phyloP scores from a whole-genome alignment of 441 rosid species.

The Gossypium laxum region DNA sequence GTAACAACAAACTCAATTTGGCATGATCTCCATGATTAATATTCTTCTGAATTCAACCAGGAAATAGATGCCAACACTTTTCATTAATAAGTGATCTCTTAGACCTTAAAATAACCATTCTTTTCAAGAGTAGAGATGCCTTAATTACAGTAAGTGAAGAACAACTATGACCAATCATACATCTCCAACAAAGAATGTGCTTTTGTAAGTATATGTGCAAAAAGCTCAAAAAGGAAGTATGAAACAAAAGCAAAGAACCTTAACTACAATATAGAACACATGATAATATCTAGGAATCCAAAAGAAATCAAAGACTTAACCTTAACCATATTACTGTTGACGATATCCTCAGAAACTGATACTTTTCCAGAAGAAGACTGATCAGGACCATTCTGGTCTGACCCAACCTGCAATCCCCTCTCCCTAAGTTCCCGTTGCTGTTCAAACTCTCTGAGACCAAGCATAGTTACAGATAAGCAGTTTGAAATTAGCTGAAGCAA shows the following conservation, averaged over 20 bases:
- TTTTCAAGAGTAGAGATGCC: too few species aligned
- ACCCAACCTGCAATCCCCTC: constrained; percentile 56
- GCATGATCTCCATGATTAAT: background rate
- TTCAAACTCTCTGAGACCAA: constrained; percentile 78
- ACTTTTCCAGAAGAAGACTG: constrained; percentile 50
- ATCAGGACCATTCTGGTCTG: constrained; percentile 54
- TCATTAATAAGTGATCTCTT: background rate
- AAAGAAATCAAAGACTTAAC: constrained; percentile 28
- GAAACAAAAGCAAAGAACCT: background rate
- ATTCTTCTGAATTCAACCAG: background rate
- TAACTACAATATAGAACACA: background rate
- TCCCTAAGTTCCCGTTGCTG: constrained; percentile 95
- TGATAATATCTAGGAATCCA: background rate
- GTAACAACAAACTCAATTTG: background rate
- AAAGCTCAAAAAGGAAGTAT: background rate
- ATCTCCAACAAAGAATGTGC: background rate
- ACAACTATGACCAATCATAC: background rate
- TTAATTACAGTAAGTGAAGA: background rate
- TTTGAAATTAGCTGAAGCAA: constrained; percentile 15
- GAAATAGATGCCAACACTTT: background rate
- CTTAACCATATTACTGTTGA: constrained; percentile 50
- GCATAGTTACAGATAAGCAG: constrained; percentile 12
- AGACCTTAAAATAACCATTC: background rate
- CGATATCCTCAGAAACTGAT: constrained; percentile 48
- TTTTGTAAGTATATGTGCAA: background rate